phyloP scores from a whole-genome alignment of 2,329 filamentous ascomycete species.

The Pseudonectria buxi region DNA sequence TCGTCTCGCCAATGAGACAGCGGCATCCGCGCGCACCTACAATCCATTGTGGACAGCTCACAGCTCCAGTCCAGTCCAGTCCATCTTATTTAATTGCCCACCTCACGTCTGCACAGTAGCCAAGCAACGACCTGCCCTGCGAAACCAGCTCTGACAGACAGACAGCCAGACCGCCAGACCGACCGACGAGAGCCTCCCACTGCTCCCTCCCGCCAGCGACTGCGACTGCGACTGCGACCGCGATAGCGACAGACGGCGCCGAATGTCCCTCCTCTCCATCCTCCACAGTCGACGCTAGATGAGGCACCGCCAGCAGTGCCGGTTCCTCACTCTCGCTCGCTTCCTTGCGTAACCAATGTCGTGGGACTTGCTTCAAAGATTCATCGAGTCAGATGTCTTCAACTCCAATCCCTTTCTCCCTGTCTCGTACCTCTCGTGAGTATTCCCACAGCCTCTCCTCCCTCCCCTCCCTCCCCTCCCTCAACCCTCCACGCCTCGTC shows the following conservation, averaged over 20 bases:
- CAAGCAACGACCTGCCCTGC: too few relatives aligned
- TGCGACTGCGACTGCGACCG: constrained; percentile 5
- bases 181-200: constrained; percentile 19
- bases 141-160: too few relatives aligned
- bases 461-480: background rate
- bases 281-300: constrained; percentile 27
- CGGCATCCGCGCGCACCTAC: too few relatives aligned
- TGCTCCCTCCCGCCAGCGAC: constrained; percentile 14
- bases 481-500: background rate
- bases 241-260: too few relatives aligned
- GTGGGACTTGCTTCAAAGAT: constrained; percentile 84
- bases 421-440: constrained; percentile 83
- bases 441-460: constrained; percentile 15
- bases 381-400: constrained; percentile 91
- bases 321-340: constrained; percentile 21
- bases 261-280: constrained; percentile 1
- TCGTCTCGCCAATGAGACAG: too few relatives aligned
- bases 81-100: constrained; percentile 2
- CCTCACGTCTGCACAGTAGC: too few relatives aligned
- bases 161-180: too few relatives aligned
- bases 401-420: constrained; percentile 85
- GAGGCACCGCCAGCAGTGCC: constrained; percentile 27
- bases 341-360: constrained; percentile 49
- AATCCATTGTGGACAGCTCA: constrained; percentile 1
- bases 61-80: background rate